Base-by-base conservation (phyloP, 495 filamentous ascomycete genomes). In the Aspergillus diversus region DNA sequence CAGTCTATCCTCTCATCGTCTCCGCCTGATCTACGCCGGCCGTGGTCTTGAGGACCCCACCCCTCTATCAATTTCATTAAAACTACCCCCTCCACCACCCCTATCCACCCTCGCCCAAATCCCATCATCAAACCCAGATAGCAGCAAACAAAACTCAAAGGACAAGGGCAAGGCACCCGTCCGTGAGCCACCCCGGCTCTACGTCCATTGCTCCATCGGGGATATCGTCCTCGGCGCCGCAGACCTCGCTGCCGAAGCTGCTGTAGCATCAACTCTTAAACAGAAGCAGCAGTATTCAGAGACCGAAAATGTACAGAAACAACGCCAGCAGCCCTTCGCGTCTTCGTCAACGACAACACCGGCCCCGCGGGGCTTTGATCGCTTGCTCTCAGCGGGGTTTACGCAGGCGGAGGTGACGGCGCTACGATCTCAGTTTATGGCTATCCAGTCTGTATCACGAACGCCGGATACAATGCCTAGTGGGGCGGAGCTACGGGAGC, bases 201-300 rank as follows among this genome's bases (percentile, higher is more conserved):
- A 95, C 77, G 87, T 96, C 55, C 93, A 96, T 81, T 97, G 94
- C 83, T 91, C 89, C 46, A 90, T 97, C 60, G 90, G 92, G 67
- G 82, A 83, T 51, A 75, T 81, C 12, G 69, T 73, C 6, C 85
- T 97, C 27, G 86, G 89, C 0, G 70, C 84, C 3, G 60, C 75
- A 0, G 92, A 95, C 33, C 84, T 98, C 17, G 80, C 76, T 3
- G 80, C 78, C n/a, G 94, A 97, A 80, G 85, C 84, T 7, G 64
- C 73, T 4, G 70, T 76, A 0, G 82, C 87, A 1, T 73, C 80
- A 35, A 78, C 71, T 7, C 27, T 70, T 7, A 71, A 64, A 7
- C 60, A 42, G 39, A 27, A 62, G 9, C 61, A 65, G 33, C 51
- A 11, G 17, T 27, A 48, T 7, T 16, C 35, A 39, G 61, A 31